Percentiles rank a stretch among this genome's conserved stretches.
Conservation (phyloP, 371 early-diverging fungal species). For the Fennellomyces sp. region DNA sequence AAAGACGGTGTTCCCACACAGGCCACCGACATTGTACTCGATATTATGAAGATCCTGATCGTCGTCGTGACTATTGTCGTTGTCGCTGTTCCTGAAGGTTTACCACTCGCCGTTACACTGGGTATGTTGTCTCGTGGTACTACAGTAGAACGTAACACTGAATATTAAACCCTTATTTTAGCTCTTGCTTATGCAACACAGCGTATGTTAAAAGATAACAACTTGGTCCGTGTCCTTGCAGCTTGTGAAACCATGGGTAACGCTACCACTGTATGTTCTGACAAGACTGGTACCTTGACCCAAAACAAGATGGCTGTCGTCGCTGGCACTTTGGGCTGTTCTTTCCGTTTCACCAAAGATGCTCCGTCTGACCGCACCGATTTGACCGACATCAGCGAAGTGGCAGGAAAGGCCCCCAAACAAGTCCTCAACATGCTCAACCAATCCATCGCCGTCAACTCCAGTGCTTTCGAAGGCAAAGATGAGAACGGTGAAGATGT, state of each 20-base stretch:
- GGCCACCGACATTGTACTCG: constrained; percentile 48
- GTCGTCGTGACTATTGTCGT: constrained; percentile 75
- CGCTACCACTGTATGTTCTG: constrained; percentile 90
- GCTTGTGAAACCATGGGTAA: constrained; percentile 96
- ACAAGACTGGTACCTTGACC: constrained; percentile 92
- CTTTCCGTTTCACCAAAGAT: constrained; percentile 39
- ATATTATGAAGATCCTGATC: constrained; percentile 69
- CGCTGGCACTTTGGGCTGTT: constrained; percentile 62
- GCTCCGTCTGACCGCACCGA: constrained; percentile 33
- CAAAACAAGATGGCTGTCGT: constrained; percentile 93
- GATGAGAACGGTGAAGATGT: constrained; percentile 57
- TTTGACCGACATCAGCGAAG: constrained; percentile 32
- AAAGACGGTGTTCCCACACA: constrained; percentile 27
- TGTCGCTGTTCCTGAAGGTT: constrained; percentile 85
- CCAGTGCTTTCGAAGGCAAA: constrained; percentile 78
- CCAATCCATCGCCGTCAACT: constrained; percentile 79
- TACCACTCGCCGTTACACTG: constrained; percentile 77
- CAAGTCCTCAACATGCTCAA: constrained; percentile 41
- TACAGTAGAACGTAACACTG: constrained; percentile 1
- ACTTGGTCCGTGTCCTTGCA: constrained; percentile 84
- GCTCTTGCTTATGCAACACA: constrained; percentile 79
- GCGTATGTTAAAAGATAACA: constrained; percentile 89
- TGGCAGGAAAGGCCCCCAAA: constrained; percentile 35
- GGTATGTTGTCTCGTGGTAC: constrained; percentile 21
- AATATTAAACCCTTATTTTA: constrained; percentile 19